Base-by-base conservation (phyloP, 805 yeast genomes). In the Sugiyamaella chiloensis region DNA sequence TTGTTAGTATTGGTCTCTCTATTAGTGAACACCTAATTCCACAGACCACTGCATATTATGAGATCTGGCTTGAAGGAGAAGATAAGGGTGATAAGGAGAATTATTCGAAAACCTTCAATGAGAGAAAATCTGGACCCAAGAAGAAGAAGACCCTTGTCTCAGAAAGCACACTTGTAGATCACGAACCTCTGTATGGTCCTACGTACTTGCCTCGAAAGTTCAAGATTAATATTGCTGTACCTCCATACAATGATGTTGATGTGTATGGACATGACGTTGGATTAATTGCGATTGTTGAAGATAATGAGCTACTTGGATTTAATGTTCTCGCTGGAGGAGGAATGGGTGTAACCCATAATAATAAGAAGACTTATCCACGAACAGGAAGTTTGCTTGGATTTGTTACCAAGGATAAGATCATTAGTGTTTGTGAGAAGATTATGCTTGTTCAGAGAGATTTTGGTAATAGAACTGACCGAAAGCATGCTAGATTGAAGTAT, bases 311-410 rank as follows among this genome's bases (percentile, higher is more conserved):
- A 16, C 79, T 85, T 39, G 98, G 98, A 48, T 91, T 80, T 75
- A 91, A 91, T 61, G 80, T 91, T 45, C 77, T 85, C 52, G 96
- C 84, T 55, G 98, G 98, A 68, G 98, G 98, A 72, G 98, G 98
- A 76, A 91, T 91, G 98, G 98, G 98, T 60, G 80, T 95, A 35
- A 91, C 98, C 11, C 98, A 91, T 67, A 91, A 90, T 76, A 91
- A 91, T 73, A 85, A 84, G 63, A 91, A 91, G 76, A 91, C 98
- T 0, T 91, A 91, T 65, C 98, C 98, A 60, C 80, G 98, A 71
- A 80, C 96, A 4, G 98, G 96, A 53, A 83, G 96, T 16, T 70
- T 80, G 68, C 77, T 91, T 56, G 98, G 98, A 23, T 91, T 71
- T 62, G 81, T 83, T 42, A 55, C 79, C 3, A 73, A 73, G 52